A percentile compares a stretch with the other conserved stretches of the same genome.
These are phyloP conservation scores for Aspergillus sp. DNA, from an alignment of 2,329 filamentous ascomycete genomes.

Conservation along the genomic window DNA sequence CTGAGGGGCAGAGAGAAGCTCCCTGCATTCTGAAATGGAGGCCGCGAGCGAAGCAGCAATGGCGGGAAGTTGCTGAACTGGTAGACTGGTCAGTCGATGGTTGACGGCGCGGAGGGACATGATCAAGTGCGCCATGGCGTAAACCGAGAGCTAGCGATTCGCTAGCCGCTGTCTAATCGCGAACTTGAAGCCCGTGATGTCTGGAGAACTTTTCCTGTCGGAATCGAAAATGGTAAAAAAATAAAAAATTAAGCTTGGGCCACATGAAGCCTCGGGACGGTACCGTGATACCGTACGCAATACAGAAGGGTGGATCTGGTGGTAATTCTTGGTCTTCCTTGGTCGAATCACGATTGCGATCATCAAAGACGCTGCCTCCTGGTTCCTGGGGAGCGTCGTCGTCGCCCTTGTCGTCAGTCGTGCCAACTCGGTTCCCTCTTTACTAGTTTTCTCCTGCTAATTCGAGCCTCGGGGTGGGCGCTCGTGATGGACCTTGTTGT, in stretches of 20 bases:
- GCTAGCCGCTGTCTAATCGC: neutral
- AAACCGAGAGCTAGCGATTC: neutral
- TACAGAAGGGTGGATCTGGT: neutral
- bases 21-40: slow-evolving; percentile 58
- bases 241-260: slow-evolving; percentile 32
- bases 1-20: slow-evolving; percentile 66
- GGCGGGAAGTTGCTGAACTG: slow-evolving; percentile 73
- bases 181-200: neutral
- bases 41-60: slow-evolving; percentile 71
- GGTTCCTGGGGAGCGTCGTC: slow-evolving; percentile 9
- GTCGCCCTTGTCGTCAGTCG: slow-evolving; percentile 1
- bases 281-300: slow-evolving; percentile 22
- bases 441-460: slow-evolving; percentile 4
- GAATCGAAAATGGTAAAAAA: neutral
- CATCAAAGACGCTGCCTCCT: slow-evolving; percentile 15
- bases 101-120: slow-evolving; percentile 49
- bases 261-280: slow-evolving; percentile 37
- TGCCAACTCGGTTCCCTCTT: slow-evolving; percentile 15
- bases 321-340: slow-evolving; percentile 22
- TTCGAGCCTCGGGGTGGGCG: slow-evolving; percentile 26
- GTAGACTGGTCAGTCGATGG: slow-evolving; percentile 67
- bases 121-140: slow-evolving; percentile 38
- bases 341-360: slow-evolving; percentile 26
- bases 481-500: slow-evolving; percentile 22
- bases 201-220: neutral